Base-by-base conservation (phyloP, 192 early-diverging fungal genomes). In the Lunasporangiospora selenospora region DNA sequence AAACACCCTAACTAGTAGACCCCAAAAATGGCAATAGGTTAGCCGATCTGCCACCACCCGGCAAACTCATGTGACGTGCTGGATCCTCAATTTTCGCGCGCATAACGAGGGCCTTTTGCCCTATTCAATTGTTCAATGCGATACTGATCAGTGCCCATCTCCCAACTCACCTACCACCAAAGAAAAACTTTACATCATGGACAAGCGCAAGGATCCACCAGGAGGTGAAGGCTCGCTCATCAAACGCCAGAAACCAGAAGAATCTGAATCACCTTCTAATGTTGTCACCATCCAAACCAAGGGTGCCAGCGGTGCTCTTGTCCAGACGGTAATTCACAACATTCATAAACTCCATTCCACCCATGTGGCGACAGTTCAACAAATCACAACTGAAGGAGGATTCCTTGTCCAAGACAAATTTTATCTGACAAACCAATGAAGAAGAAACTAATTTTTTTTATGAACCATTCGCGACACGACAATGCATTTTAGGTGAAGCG, bases 201-300 rank as follows among this genome's bases (percentile, higher is more conserved):
- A 78, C 39, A 78, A 78, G 48, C 67, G 77, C 11, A 78, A 75
- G 53, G 67, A 78, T 31, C 53, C 70, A 58, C 77, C 77, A 42
- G 58, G 58, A 8, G 40, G 58, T 29, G 63, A 58, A 1, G 63
- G 54, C 26, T 51, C 54, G 19, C 64, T 80, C 39, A 55, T 80
- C 37, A 77, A 70, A 34, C 56, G 59, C 4, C 79, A 80, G 56
- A 67, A 63, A 48, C 44, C 59, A 18, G 79, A 80, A 13, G 59
- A 76, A 26, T 6, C 51, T 11, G 40, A 2, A 3, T 3, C 50
- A 21, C 23, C 53, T 24, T 61, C 64, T 5, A 75, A 59, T 67
- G 75, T 66, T 11, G 73, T 75, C 36, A 57, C 61, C 7, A 77
- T 75, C 24, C 62, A 65, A 21, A 61, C 49, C 41, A 64, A 76